Evolutionary conservation across 129 eudicot genomes (phyloP).

Genomic region (Gnaphalium uliginosum): DNA sequence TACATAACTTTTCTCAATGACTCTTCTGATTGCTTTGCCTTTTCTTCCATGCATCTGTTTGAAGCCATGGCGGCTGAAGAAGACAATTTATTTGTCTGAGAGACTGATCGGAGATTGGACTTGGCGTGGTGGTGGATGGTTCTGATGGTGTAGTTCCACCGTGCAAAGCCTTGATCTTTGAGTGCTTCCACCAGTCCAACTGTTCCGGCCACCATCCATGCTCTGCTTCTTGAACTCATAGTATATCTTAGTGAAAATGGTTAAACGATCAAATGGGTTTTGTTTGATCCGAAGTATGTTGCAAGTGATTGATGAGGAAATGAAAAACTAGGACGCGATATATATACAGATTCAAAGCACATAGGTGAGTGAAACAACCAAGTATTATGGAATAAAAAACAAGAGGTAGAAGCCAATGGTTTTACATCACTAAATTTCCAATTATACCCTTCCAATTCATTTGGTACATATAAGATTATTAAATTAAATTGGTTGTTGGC

Average conservation of each 20-base stretch:
- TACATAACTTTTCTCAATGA: conserved; percentile 42
- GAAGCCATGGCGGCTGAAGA: conserved; percentile 27
- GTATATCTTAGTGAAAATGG: not conserved
- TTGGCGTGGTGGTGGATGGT: conserved; percentile 48
- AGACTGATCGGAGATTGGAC: conserved; percentile 36
- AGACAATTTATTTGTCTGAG: conserved; percentile 35
- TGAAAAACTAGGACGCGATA: not conserved
- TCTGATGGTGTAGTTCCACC: conserved; percentile 59
- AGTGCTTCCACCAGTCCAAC: conserved; percentile 53
- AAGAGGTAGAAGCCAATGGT: not conserved
- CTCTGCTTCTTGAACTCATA: conserved; percentile 37
- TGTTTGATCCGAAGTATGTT: not conserved
- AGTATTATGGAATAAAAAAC: not conserved
- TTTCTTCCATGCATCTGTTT: not conserved
- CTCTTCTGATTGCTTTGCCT: conserved; percentile 29
- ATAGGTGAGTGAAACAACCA: not conserved
- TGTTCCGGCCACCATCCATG: conserved; percentile 52
- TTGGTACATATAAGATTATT: not conserved
- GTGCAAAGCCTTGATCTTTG: conserved; percentile 61
- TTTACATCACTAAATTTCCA: not conserved
- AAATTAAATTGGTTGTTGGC: no score
- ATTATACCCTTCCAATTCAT: not conserved
- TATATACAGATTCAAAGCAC: not conserved
- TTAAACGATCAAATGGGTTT: not conserved
- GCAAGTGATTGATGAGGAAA: not conserved